Percentiles rank a stretch among this genome's conserved stretches.
Conservation (phyloP, 441 rosid species). For the Erodium chrysanthum region DNA sequence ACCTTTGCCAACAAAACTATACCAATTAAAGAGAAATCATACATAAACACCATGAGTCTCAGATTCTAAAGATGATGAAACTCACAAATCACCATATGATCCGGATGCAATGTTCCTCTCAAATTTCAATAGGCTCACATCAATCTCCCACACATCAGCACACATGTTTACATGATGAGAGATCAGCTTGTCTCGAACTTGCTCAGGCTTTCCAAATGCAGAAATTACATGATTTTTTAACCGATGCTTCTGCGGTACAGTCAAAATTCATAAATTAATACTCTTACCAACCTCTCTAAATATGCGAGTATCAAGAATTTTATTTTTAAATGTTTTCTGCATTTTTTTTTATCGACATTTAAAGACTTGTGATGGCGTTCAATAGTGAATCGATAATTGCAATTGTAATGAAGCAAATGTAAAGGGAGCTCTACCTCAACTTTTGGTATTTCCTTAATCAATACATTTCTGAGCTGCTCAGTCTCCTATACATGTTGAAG, state of each 20-base stretch:
- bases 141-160: constrained; percentile 54
- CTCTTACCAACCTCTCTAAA: too few relatives aligned
- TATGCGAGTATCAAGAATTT: too few relatives aligned
- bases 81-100: constrained; percentile 53
- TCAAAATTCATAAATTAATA: too few relatives aligned
- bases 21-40: constrained; percentile 16
- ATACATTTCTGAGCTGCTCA: constrained; percentile 32
- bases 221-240: constrained; percentile 22
- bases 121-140: constrained; percentile 35
- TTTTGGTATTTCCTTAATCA: constrained; percentile 40
- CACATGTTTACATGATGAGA: constrained; percentile 24
- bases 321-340: too few relatives aligned
- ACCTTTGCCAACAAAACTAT: constrained; percentile 34
- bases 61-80: constrained; percentile 15
- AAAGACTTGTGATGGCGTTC: too few relatives aligned
- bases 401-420: constrained; percentile 4
- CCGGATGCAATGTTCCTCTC: constrained; percentile 48
- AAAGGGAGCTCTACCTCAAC: constrained; percentile 36
- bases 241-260: constrained; percentile 35
- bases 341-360: too few relatives aligned
- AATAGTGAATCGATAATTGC: not conserved
- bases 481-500: constrained; percentile 34
- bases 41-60: constrained; percentile 13
- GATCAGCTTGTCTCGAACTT: constrained; percentile 22
- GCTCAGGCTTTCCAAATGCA: constrained; percentile 30